Evolutionary conservation across 768 basidiomycete species (phyloP).

Genomic region (Hericium alpestre): DNA sequence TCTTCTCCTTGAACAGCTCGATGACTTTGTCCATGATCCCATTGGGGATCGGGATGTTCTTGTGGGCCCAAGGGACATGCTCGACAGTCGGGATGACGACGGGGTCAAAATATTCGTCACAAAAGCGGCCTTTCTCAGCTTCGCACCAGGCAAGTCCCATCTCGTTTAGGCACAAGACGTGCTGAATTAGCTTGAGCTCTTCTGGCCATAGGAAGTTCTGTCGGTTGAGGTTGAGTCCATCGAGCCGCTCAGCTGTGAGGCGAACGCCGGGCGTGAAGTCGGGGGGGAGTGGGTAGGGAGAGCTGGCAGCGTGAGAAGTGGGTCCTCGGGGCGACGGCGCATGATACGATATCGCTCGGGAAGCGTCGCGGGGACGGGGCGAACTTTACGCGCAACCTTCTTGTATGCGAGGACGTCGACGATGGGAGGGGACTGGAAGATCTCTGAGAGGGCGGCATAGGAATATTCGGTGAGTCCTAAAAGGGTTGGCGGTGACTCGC

Average conservation of each 20-base stretch:
- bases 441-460: too few relatives aligned
- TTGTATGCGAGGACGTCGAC: slow-evolving; percentile 12
- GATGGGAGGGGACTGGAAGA: background rate
- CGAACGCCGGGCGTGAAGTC: slow-evolving; percentile 3
- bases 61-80: slow-evolving; percentile 18
- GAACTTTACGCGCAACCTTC: slow-evolving; percentile 11
- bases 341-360: slow-evolving; percentile 14
- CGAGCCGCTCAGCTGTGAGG: slow-evolving; percentile 12
- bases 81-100: slow-evolving; percentile 24
- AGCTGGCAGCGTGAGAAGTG: slow-evolving; percentile 4
- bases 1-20: slow-evolving; percentile 25
- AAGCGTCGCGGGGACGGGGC: slow-evolving; percentile 12
- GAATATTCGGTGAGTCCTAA: too few relatives aligned
- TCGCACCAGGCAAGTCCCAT: slow-evolving; percentile 30
- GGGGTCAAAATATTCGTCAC: slow-evolving; percentile 18
- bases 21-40: slow-evolving; percentile 17
- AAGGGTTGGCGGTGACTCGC: too few relatives aligned
- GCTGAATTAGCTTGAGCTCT: slow-evolving; percentile 22
- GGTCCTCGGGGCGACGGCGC: slow-evolving; percentile 9
- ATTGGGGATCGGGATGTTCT: slow-evolving; percentile 13
- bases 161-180: slow-evolving; percentile 24
- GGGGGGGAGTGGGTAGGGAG: slow-evolving; percentile 8
- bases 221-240: slow-evolving; percentile 4
- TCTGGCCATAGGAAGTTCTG: slow-evolving; percentile 22
- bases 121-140: slow-evolving; percentile 23